phyloP scores from a whole-genome alignment of 164 flowering plant genomes.

The Cinnamomum chago region DNA sequence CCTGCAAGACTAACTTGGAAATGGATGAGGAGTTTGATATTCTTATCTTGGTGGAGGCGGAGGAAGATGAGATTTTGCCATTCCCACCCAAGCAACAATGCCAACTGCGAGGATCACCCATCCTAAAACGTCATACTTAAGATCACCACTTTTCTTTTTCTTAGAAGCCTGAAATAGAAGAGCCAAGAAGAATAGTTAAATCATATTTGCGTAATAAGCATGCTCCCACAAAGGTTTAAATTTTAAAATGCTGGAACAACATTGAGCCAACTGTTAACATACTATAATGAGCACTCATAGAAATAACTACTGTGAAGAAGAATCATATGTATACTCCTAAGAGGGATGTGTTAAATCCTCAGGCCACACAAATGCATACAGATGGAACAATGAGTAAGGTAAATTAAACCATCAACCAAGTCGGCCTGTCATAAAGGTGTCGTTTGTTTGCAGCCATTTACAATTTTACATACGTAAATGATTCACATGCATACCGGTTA shows the following conservation, averaged over 20 bases:
- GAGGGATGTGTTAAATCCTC: neutral
- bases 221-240: too few relatives aligned
- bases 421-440: too few relatives aligned
- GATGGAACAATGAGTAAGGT: neutral
- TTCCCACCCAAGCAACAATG: slow-evolving; percentile 61
- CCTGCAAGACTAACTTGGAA: neutral
- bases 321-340: neutral
- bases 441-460: too few relatives aligned
- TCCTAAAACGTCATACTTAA: slow-evolving; percentile 65
- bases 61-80: slow-evolving; percentile 60
- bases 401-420: too few relatives aligned
- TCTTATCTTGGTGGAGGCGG: slow-evolving; percentile 61
- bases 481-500: too few relatives aligned
- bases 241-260: too few relatives aligned
- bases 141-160: slow-evolving; percentile 56
- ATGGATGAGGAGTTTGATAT: neutral
- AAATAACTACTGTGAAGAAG: neutral
- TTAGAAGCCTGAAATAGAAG: slow-evolving; percentile 34
- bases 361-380: neutral
- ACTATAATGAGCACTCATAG: neutral
- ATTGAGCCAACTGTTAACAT: too few relatives aligned
- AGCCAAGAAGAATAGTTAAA: neutral
- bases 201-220: neutral
- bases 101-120: slow-evolving; percentile 76
- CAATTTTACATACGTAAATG: too few relatives aligned